Conservation (phyloP, 164 flowering plant genomes). For the Paratinospora sagittata region DNA sequence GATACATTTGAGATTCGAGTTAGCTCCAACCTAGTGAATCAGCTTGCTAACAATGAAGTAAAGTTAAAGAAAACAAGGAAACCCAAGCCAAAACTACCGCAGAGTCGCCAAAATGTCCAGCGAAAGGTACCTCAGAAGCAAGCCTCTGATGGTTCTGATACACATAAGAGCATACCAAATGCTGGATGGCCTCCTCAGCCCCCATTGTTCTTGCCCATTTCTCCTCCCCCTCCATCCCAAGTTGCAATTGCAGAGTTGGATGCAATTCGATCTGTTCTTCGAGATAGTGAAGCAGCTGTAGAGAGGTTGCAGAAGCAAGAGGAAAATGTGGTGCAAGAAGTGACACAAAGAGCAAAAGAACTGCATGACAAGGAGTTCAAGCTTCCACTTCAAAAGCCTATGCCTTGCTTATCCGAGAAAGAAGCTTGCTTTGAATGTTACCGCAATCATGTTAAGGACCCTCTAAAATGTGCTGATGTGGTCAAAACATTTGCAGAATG, state of each 20-base stretch:
- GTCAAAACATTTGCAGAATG: slow-evolving; percentile 59
- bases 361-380: slow-evolving; percentile 90
- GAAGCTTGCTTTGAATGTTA: slow-evolving; percentile 69
- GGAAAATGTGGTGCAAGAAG: slow-evolving; percentile 59
- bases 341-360: slow-evolving; percentile 71
- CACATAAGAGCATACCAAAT: slow-evolving; percentile 23
- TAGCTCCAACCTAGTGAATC: slow-evolving; percentile 51
- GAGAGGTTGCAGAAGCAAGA: slow-evolving; percentile 67
- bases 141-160: slow-evolving; percentile 25
- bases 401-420: slow-evolving; percentile 63
- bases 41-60: slow-evolving; percentile 39
- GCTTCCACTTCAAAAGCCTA: slow-evolving; percentile 68
- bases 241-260: slow-evolving; percentile 46
- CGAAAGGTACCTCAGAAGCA: slow-evolving; percentile 28
- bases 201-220: slow-evolving; percentile 53
- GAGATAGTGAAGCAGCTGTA: slow-evolving; percentile 42
- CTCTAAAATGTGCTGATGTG: slow-evolving; percentile 59
- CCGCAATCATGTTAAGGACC: slow-evolving; percentile 54
- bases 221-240: slow-evolving; percentile 28
- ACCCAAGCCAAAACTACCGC: slow-evolving; percentile 39
- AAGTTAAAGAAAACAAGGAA: slow-evolving; percentile 52
- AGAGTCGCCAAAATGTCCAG: slow-evolving; percentile 24
- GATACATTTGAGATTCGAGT: slow-evolving; percentile 59
- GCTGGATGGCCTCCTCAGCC: slow-evolving; percentile 65
- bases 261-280: slow-evolving; percentile 40